A percentile compares a stretch with the other conserved stretches of the same genome.
Evolutionary conservation across 495 filamentous ascomycete genomes (phyloP).

Genomic region (Xylaria scruposa): DNA sequence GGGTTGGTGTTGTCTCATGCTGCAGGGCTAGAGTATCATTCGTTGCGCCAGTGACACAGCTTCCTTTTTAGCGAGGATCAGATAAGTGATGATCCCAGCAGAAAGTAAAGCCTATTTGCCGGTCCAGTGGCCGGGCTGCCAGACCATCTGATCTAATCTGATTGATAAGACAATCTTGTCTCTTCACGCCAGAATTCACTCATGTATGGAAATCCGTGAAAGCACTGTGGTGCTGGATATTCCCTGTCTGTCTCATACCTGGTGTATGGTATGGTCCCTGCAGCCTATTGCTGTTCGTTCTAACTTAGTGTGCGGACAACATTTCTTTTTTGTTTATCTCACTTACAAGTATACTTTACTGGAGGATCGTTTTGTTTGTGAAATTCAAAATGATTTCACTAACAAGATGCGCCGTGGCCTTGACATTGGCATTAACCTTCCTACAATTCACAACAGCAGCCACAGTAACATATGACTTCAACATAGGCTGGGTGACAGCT

Average conservation of each 20-base stretch:
- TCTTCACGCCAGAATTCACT: neutral
- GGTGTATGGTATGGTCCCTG: neutral
- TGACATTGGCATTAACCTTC: conserved; percentile 45
- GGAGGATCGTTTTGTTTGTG: neutral
- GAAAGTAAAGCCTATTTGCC: neutral
- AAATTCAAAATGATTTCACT: conserved; percentile 13
- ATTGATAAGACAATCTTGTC: conserved; percentile 25
- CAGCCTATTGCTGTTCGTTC: neutral
- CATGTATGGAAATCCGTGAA: neutral
- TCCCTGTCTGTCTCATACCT: neutral
- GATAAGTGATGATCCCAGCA: conserved; percentile 19
- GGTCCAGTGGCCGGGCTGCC: neutral
- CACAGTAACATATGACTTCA: conserved; percentile 78
- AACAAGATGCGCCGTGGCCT: conserved; percentile 29
- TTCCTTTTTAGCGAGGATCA: conserved; percentile 17
- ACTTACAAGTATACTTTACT: neutral
- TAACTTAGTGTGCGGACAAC: neutral
- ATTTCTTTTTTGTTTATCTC: neutral
- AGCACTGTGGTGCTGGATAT: neutral
- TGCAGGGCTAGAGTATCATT: conserved; percentile 5
- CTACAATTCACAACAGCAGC: conserved; percentile 52
- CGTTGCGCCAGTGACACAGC: neutral
- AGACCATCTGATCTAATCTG: conserved; percentile 27
- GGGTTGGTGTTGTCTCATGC: conserved; percentile 8
- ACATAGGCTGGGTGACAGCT: conserved; percentile 77